Evolutionary conservation across 352 stramenopile species (phyloP).

Genomic region (Phytopythium helicoides): DNA sequence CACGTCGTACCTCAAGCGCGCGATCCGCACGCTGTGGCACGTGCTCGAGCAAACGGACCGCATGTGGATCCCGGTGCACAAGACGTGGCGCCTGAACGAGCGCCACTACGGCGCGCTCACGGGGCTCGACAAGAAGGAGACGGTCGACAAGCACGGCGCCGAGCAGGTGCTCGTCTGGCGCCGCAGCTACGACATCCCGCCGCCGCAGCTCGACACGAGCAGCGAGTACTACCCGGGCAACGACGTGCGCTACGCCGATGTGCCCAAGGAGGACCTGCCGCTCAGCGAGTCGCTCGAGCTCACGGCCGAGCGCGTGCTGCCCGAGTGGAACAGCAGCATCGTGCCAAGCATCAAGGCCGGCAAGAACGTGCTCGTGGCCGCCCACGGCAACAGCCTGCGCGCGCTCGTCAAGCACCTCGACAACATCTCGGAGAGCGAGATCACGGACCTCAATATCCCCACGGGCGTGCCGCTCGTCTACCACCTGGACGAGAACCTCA

Average conservation of each 20-base stretch:
- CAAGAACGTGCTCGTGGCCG: constrained; percentile 95
- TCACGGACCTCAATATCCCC: constrained; percentile 94
- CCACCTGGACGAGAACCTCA: constrained; percentile 84
- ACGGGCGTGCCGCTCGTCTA: constrained; percentile 90
- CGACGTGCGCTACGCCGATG: constrained; percentile 90
- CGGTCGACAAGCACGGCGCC: constrained; percentile 88
- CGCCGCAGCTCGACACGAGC: constrained; percentile 89
- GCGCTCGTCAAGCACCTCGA: constrained; percentile 95
- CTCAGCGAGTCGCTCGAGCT: constrained; percentile 93
- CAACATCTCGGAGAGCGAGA: constrained; percentile 89
- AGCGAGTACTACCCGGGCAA: constrained; percentile 92
- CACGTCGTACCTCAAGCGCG: constrained; percentile 94
- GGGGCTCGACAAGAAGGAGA: constrained; percentile 90
- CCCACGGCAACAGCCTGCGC: constrained; percentile 93
- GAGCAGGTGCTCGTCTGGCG: constrained; percentile 96
- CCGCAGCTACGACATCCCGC: constrained; percentile 97
- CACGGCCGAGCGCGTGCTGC: constrained; percentile 90
- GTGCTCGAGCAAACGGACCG: constrained; percentile 93
- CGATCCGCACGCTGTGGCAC: constrained; percentile 94
- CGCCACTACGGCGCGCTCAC: constrained; percentile 88
- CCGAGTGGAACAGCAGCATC: constrained; percentile 91
- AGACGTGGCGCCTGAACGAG: constrained; percentile 93
- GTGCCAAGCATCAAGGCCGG: constrained; percentile 89
- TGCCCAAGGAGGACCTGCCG: constrained; percentile 86
- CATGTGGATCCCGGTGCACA: constrained; percentile 95